Base-by-base conservation (phyloP, 305 asterid genomes). In the Solanum hybrid region DNA sequence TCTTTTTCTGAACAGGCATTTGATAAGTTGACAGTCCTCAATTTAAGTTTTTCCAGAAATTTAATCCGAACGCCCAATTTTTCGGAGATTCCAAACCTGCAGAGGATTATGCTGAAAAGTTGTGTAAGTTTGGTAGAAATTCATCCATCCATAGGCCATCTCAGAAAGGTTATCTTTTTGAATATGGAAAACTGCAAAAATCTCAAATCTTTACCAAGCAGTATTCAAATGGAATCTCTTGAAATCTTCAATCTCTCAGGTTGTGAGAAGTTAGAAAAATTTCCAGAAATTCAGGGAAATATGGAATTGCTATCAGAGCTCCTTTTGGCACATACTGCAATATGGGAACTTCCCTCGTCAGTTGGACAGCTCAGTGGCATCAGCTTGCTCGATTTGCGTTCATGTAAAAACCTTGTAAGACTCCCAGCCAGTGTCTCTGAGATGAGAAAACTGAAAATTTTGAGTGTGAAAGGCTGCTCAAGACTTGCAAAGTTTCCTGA, bases 21-120 rank as follows among this genome's bases (percentile, higher is more conserved):
- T n/a, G 60, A 79, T 27, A 35, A 78, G 32, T 51, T 90, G 89
- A 86, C 82, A 80, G 75, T 88, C 14, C 90, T 90, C 24, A 85
- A 90, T 51, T 80, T 88, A 82, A 90, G 91, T 73, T 87, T 88
- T 88, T 86, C 89, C 1, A 51, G 29, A 69, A 60, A 64, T 35
- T 90, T 82, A 10, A 27, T 40, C 79, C 88, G 79, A 29, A 82
- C 75, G 3, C 87, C 40, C 29, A 84, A 84, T 60, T 84, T 84
- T 51, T 31, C 9, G 0, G 73, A 60, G 0, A 46, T 12, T 7
- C 75, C 87, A 84, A 32, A 84, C 66, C 32, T 84, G 20, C 73
- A 16, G 87, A 84, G 6, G 22, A 10, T 84, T 8, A 22, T 40
- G 13, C 40, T 84, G 27, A 29, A 20, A 84, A 5, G 42, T 1